A percentile compares a stretch with the other conserved stretches of the same genome.
Conservation (phyloP, 441 rosid genomes). For the Arabidopsis hybrid region DNA sequence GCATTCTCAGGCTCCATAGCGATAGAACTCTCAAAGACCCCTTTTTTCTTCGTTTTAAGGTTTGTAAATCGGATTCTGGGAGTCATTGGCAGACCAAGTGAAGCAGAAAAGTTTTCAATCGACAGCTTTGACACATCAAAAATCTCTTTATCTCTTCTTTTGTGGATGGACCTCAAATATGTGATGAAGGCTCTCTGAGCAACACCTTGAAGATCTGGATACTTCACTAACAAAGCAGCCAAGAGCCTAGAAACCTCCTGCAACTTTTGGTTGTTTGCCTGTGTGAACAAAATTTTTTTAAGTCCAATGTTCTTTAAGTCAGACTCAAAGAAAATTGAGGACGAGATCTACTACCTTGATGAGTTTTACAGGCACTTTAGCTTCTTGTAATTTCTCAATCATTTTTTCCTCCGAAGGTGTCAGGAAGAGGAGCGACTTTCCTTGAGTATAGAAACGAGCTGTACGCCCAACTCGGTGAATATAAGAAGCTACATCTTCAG, state of each 20-base stretch:
- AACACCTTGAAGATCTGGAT: conserved; percentile 69
- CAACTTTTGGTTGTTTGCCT: conserved; percentile 73
- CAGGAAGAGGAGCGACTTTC: conserved; percentile 84
- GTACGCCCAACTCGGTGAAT: conserved; percentile 98
- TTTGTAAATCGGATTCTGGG: conserved; percentile 77
- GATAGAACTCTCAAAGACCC: conserved; percentile 44
- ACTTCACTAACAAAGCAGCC: conserved; percentile 73
- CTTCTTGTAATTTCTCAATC: conserved; percentile 80
- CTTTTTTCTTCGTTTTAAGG: conserved; percentile 56
- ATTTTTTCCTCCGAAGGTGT: conserved; percentile 91
- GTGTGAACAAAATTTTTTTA: conserved; percentile 35
- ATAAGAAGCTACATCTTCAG: conserved; percentile 94
- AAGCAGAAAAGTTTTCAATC: conserved; percentile 81
- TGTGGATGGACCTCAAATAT: conserved; percentile 79
- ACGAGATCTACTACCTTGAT: conserved; percentile 64
- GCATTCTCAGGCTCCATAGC: conserved; percentile 48
- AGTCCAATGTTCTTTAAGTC: conserved; percentile 16
- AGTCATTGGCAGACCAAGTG: conserved; percentile 90
- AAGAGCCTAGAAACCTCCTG: conserved; percentile 74
- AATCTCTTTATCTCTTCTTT: conserved; percentile 86
- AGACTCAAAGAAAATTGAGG: neutral
- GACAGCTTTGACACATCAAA: conserved; percentile 81
- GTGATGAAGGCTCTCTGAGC: conserved; percentile 87
- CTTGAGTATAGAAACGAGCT: conserved; percentile 78
- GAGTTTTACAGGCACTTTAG: conserved; percentile 72